Percentiles rank a stretch among this genome's conserved stretches.
These are phyloP conservation scores for Cyberlindnera nakhonratchasimensis DNA, from an alignment of 805 yeast genomes.

Conservation along the genomic window DNA sequence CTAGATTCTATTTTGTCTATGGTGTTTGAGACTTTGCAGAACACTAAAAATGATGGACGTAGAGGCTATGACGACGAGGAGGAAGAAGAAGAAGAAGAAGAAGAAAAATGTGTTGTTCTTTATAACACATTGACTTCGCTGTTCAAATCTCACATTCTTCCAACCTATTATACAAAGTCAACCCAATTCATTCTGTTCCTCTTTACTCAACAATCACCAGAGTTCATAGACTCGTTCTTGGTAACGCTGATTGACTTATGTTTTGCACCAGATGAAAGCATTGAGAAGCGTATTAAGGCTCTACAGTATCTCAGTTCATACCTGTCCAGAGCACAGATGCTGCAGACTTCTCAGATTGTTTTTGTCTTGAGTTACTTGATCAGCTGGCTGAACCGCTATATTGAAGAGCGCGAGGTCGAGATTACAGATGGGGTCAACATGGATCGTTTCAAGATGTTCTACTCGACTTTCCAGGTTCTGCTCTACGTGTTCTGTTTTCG, in stretches of 20 bases:
- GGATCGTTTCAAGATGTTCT: conserved; percentile 87
- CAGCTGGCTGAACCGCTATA: conserved; percentile 80
- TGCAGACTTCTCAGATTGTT: conserved; percentile 68
- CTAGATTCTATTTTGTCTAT: conserved; percentile 65
- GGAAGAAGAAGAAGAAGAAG: conserved; percentile 47
- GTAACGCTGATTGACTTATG: conserved; percentile 81
- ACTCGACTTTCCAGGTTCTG: conserved; percentile 87
- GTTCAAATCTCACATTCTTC: conserved; percentile 78
- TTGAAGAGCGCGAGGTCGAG: conserved; percentile 82
- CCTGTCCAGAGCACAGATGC: conserved; percentile 77
- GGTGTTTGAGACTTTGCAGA: conserved; percentile 47
- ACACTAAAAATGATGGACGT: conserved; percentile 16
- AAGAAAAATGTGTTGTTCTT: conserved; percentile 56
- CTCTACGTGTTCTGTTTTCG: conserved; percentile 91
- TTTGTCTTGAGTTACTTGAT: conserved; percentile 80
- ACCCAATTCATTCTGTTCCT: conserved; percentile 83
- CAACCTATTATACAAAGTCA: conserved; percentile 88
- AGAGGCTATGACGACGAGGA: neutral
- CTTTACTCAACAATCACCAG: conserved; percentile 76
- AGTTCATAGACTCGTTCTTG: conserved; percentile 78
- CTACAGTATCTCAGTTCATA: conserved; percentile 90
- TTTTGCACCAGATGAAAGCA: conserved; percentile 61
- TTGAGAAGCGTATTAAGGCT: conserved; percentile 79
- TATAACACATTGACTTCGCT: conserved; percentile 73
- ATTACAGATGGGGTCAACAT: conserved; percentile 67